phyloP scores from a whole-genome alignment of 768 basidiomycete species.

The Ephemerocybe angulata region DNA sequence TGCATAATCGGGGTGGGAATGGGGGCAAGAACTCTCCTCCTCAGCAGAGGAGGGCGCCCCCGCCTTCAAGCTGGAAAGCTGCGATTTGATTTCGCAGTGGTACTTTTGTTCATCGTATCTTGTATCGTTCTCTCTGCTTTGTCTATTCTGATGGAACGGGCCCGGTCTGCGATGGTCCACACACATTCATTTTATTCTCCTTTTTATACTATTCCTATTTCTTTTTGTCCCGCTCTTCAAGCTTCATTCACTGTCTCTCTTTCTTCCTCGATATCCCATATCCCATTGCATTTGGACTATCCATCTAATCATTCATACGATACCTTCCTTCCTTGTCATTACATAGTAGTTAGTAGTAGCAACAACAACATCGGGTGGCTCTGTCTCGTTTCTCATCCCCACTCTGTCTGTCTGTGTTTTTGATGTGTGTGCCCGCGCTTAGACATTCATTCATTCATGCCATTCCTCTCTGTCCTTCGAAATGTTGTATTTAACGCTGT shows the following conservation, averaged over 20 bases:
- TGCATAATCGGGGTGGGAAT: constrained; percentile 17
- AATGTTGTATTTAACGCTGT: not conserved
- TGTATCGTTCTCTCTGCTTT: not conserved
- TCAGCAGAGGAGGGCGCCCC: constrained; percentile 40
- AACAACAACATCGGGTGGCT: not conserved
- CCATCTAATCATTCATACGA: not conserved
- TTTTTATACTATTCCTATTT: not conserved
- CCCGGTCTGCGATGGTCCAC: not conserved
- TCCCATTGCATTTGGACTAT: constrained; percentile 2
- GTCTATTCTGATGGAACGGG: not conserved
- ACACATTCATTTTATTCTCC: not conserved
- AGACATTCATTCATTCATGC: no score
- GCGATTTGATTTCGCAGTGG: constrained; percentile 19
- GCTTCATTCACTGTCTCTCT: not conserved
- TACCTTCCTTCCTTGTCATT: not conserved
- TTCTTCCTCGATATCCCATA: not conserved
- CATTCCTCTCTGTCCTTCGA: not conserved
- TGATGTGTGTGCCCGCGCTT: no score
- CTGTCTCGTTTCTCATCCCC: not conserved
- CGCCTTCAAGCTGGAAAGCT: constrained; percentile 64
- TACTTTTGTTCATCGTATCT: not conserved
- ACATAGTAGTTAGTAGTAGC: not conserved
- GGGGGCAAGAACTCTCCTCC: no score
- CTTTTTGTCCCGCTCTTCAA: not conserved
- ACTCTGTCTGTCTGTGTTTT: no score